Evolutionary conservation across 352 stramenopile genomes (phyloP), one percentile per base, ranked within the genome.

Genomic region (Globisporangium cystogenes): DNA sequence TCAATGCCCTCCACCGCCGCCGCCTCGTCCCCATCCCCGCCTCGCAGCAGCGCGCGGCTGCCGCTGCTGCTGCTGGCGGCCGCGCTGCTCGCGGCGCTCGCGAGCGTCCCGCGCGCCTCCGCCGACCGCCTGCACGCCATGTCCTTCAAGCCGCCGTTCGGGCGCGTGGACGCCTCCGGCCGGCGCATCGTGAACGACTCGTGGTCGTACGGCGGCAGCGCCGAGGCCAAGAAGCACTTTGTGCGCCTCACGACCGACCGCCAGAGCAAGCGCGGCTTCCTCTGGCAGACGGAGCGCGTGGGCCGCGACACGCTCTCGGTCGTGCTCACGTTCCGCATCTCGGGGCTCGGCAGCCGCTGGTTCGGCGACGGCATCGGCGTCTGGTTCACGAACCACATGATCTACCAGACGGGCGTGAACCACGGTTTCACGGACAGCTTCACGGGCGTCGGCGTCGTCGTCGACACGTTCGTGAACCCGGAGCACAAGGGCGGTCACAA

Each of bases 211-310:
- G 85, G 85, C 50, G 85, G 82, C 48, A 79, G 70, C 55, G 54
- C 85, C 24, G 78, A 91, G 55, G 72, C 82, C 20, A 93, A 93
- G 63, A 90, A 92, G 66, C 70, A 88, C 68, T 95, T 95, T 59
- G 67, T 93, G 39, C 85, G 85, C 26, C 64, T 95, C n/a, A 95
- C 84, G n/a, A 84, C 84, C 10, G 83, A 95, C 55, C 81, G 84
- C 0, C 84, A 95, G 66, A 93, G 81, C 68, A 92, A 93, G 64
- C 72, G 76, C 39, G 84, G 84, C 0, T 85, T 82, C 54, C n/a
- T 95, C 35, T 95, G 84, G 84, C 68, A 86, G 58, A 80, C 74
- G 24, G 62, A 82, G 21, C 59, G 57, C 11, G 57, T 95, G 48
- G 60, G 55, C 0, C 72, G 68, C 40, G 72, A 92, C 41, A 70